These are phyloP conservation scores for Chalciporus sp. DNA, from an alignment of 1,284 basidiomycete species.

Conservation along the genomic window DNA sequence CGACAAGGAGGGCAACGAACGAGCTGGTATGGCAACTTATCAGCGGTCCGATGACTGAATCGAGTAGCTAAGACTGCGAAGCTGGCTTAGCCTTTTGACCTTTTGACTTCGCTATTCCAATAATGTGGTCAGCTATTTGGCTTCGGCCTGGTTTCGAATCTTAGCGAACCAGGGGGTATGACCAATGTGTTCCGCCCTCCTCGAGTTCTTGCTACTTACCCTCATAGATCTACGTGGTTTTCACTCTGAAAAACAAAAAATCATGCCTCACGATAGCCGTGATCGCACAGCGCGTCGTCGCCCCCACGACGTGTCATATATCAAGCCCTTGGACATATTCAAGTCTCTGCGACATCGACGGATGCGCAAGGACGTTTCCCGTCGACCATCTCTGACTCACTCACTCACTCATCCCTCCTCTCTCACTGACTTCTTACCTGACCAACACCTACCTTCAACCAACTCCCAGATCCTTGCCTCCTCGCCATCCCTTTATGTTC, in stretches of 20 bases:
- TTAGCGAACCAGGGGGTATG: neutral
- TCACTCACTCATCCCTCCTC: conserved; percentile 3
- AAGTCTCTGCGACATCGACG: conserved; percentile 25
- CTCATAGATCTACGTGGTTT: conserved; percentile 15
- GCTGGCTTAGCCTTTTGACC: too few species aligned
- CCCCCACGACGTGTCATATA: conserved; percentile 21
- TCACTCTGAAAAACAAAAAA: conserved; percentile 21
- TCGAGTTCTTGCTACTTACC: neutral
- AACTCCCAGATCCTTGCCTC: neutral
- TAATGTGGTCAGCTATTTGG: too few species aligned
- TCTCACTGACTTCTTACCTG: conserved; percentile 6
- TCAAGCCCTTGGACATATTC: conserved; percentile 28
- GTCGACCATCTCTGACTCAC: conserved; percentile 5
- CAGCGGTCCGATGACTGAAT: too few species aligned
- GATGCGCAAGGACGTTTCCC: conserved; percentile 9
- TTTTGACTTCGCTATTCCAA: too few species aligned
- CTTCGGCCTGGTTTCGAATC: conserved; percentile 22
- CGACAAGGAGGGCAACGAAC: too few species aligned
- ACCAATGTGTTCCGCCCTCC: neutral
- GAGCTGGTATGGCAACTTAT: too few species aligned
- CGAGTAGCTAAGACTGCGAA: too few species aligned
- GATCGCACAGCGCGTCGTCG: conserved; percentile 17
- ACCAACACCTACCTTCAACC: conserved; percentile 1
- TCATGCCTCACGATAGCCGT: conserved; percentile 5
- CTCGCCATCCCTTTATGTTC: neutral